Evolutionary conservation across 495 filamentous ascomycete species (phyloP).

Genomic region (Durotheca rogersii): DNA sequence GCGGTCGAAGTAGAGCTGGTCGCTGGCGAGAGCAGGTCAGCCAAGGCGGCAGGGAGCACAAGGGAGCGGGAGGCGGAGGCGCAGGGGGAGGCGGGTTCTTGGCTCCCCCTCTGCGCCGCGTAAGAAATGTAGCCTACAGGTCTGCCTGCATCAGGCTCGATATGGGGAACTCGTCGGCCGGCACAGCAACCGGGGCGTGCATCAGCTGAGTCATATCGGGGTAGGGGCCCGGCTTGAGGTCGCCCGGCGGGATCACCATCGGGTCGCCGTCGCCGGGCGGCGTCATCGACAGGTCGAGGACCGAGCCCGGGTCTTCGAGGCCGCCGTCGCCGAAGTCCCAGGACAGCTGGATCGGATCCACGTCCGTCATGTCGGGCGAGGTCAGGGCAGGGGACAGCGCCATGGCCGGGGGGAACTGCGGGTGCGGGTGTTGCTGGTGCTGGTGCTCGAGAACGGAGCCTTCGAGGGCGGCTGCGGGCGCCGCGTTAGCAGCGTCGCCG

Average conservation of each 20-base stretch:
- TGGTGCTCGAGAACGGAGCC: neutral
- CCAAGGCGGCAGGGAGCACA: too few relatives aligned
- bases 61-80: too few relatives aligned
- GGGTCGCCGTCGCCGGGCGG: neutral
- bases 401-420: neutral
- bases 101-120: too few relatives aligned
- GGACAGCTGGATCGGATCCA: neutral
- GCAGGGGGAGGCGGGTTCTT: too few relatives aligned
- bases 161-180: neutral
- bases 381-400: neutral
- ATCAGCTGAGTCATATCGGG: neutral
- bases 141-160: constrained; percentile 13
- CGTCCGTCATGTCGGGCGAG: neutral
- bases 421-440: neutral
- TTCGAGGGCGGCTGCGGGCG: neutral
- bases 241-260: neutral
- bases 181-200: neutral
- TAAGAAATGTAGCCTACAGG: constrained; percentile 7
- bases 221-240: neutral
- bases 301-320: neutral
- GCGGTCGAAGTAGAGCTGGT: constrained; percentile 43
- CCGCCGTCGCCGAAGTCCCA: neutral
- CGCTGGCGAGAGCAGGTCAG: too few relatives aligned
- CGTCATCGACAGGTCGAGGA: neutral
- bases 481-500: neutral